Evolutionary conservation across 305 asterid species (phyloP), one percentile per base, ranked within the genome.

Genomic region (Fraxinus sp.): DNA sequence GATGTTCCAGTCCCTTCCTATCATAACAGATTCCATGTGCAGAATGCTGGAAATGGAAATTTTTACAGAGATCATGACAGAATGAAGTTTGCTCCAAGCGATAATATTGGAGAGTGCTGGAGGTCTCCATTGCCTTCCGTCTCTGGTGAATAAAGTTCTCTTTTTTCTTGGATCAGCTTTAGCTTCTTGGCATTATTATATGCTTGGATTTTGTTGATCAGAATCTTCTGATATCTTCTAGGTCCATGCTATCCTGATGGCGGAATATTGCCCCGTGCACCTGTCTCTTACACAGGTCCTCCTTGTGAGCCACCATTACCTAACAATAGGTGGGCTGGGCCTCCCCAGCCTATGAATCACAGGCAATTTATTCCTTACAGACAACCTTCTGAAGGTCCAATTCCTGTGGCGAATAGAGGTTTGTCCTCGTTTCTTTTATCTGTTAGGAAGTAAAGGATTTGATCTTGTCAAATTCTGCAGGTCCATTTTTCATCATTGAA

Each of bases 401-500:
- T 92, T 81, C 92, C 94, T 77, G 92, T 91, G 78, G 85, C 90
- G 22, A 89, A 88, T 87, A 92, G 98, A 95, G 98, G 98, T 94
- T 71, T 78, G 84, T 62, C 49, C 66, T 78, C 81, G 41, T 70
- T 59, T 20, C 20, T 52, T 77, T 80, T 55, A 10, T 52, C 18
- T 80, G 24, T 82, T 70, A 37, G 16, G 44, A 57, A 49, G 30
- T 24, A 55, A 39, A 18, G 49, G 46, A 28, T 37, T 46, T 73
- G 66, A 74, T 73, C 68, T 72, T 77, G 77, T 78, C 9, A 39
- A 46, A 30, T 71, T 78, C 70, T 78, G 28, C 49, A 71, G 62
- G 62, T 37, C 64, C 41, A 49, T 76, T 76, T 20, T 35, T 16
- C 46, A 68, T 32, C 76, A 30, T 71, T 71, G 76, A 5, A 71